Evolutionary conservation across 1,284 basidiomycete genomes (phyloP).

Genomic region (Pholiota adiposa): DNA sequence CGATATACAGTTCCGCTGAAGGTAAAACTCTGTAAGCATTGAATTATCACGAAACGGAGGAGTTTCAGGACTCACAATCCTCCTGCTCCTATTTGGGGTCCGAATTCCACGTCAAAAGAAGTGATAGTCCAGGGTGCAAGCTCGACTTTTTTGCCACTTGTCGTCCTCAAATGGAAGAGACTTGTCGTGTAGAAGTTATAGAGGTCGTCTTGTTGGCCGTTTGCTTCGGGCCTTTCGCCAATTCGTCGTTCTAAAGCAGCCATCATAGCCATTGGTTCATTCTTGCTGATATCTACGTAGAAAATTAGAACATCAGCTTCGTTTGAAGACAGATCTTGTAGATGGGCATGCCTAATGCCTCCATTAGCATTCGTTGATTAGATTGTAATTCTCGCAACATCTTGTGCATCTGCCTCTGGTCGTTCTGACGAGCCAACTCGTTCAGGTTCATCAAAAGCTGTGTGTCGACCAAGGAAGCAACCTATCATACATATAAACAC

Average conservation of each 20-base stretch:
- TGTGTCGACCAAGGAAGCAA: constrained; percentile 19
- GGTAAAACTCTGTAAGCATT: too few relatives aligned
- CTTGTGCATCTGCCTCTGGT: constrained; percentile 14
- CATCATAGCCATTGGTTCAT: constrained; percentile 27
- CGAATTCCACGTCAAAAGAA: constrained; percentile 31
- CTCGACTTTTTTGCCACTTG: constrained; percentile 20
- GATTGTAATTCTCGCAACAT: constrained; percentile 13
- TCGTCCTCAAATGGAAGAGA: constrained; percentile 20
- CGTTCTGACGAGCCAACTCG: constrained; percentile 17
- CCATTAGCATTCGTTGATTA: constrained; percentile 18
- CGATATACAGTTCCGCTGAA: constrained; percentile 29
- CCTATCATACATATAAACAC: too few relatives aligned
- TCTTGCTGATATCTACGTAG: constrained; percentile 17
- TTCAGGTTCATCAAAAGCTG: constrained; percentile 18
- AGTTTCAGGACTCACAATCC: constrained; percentile 30
- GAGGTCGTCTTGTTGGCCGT: constrained; percentile 16
- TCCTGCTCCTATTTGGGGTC: constrained; percentile 24
- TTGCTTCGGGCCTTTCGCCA: constrained; percentile 8
- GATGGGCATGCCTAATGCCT: constrained; percentile 14
- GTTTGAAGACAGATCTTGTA: neutral
- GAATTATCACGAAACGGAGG: too few relatives aligned
- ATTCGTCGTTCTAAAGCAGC: constrained; percentile 24
- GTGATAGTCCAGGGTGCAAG: constrained; percentile 30
- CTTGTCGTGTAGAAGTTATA: constrained; percentile 21
- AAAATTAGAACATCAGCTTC: neutral